Evolutionary conservation across 129 eudicot genomes (phyloP).

Genomic region (Silybum marianum): DNA sequence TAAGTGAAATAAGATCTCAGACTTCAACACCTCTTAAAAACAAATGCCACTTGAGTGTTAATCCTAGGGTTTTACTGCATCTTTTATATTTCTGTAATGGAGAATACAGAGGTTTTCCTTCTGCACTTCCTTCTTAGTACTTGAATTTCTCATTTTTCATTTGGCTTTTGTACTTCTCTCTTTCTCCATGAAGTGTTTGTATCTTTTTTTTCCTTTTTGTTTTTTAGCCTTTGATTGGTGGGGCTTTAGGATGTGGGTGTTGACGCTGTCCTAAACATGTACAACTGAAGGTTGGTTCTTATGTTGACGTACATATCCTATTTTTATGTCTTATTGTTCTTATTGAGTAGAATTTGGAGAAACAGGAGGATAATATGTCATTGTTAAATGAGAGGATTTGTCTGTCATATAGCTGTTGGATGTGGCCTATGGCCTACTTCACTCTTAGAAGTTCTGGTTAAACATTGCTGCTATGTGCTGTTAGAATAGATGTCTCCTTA

Average conservation of each 20-base stretch:
- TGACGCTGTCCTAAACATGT: not conserved
- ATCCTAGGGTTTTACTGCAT: not conserved
- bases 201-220: not conserved
- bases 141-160: slow-evolving; percentile 4
- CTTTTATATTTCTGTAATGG: not conserved
- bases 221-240: not conserved
- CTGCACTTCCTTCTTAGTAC: not conserved
- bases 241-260: slow-evolving; percentile 4
- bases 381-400: not conserved
- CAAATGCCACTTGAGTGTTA: not conserved
- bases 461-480: not conserved
- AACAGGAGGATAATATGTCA: not conserved
- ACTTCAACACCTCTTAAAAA: too few species aligned
- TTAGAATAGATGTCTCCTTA: not conserved
- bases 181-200: not conserved
- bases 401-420: not conserved
- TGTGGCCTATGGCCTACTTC: not conserved
- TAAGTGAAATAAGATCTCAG: too few species aligned
- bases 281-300: not conserved
- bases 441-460: not conserved
- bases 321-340: not conserved
- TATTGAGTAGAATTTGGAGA: not conserved
- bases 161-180: not conserved
- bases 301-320: not conserved
- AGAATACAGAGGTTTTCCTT: not conserved